A percentile compares a stretch with the other conserved stretches of the same genome.
These are phyloP conservation scores for Lonicera japonica DNA, from an alignment of 129 eudicot species.

Conservation along the genomic window DNA sequence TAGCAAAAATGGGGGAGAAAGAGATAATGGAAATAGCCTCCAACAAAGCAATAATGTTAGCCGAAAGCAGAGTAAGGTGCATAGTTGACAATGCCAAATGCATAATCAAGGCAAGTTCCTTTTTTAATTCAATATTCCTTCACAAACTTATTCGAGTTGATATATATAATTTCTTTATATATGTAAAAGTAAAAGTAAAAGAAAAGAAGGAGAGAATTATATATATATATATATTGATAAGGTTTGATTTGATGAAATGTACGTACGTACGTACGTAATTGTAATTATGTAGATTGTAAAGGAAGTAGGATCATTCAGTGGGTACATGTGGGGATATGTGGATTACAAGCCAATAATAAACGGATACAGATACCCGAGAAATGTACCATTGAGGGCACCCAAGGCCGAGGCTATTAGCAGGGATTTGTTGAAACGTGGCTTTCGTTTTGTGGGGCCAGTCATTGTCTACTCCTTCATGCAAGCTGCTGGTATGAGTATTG, in stretches of 20 bases:
- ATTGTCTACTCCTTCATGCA: conserved; percentile 93
- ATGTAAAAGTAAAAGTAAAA: background rate
- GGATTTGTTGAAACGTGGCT: conserved; percentile 71
- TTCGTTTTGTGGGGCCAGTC: conserved; percentile 86
- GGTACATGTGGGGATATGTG: conserved; percentile 84
- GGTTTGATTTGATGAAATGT: no score
- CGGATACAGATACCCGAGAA: conserved; percentile 73
- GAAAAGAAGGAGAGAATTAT: no score
- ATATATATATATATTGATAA: no score
- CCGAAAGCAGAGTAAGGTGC: conserved; percentile 86
- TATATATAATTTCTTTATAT: background rate
- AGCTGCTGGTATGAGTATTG: conserved; percentile 92
- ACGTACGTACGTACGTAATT: no score
- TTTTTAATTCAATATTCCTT: conserved; percentile 6
- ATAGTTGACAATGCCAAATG: conserved; percentile 94
- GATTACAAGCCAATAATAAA: conserved; percentile 83
- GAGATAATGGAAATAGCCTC: conserved; percentile 69
- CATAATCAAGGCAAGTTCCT: conserved; percentile 67
- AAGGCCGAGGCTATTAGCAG: conserved; percentile 93
- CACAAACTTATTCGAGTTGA: no score
- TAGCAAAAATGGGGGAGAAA: conserved; percentile 73
- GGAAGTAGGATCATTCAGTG: conserved; percentile 84
- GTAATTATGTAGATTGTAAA: conserved; percentile 44
- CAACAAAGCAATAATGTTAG: conserved; percentile 59
- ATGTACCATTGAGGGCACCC: conserved; percentile 79